Evolutionary conservation across 2,329 filamentous ascomycete genomes (phyloP).

Genomic region (Sodiomyces alkalinus): DNA sequence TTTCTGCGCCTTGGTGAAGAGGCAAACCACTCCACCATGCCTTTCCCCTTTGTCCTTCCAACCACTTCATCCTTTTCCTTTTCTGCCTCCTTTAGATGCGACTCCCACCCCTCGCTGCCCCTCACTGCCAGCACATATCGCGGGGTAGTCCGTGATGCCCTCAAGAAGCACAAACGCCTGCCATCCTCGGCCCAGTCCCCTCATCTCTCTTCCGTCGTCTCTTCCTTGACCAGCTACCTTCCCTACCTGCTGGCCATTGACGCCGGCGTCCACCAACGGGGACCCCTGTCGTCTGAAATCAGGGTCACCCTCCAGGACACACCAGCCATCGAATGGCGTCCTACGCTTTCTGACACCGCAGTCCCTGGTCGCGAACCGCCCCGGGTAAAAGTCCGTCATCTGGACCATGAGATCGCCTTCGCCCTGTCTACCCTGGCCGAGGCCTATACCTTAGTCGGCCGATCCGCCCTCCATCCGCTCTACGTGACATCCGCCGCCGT

Average conservation of each 20-base stretch:
- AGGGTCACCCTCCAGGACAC: constrained; percentile 46
- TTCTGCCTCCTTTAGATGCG: constrained; percentile 58
- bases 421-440: constrained; percentile 63
- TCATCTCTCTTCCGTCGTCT: constrained; percentile 55
- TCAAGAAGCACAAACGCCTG: constrained; percentile 87
- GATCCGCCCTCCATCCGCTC: constrained; percentile 56
- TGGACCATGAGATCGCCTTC: constrained; percentile 77
- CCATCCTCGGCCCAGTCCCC: constrained; percentile 52
- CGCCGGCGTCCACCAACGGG: constrained; percentile 39
- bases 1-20: neutral
- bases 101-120: constrained; percentile 79
- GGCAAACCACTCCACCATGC: constrained; percentile 41
- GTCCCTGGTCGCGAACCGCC: constrained; percentile 49
- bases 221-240: constrained; percentile 60
- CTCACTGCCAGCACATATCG: constrained; percentile 71
- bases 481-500: constrained; percentile 50
- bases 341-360: constrained; percentile 53
- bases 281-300: constrained; percentile 32
- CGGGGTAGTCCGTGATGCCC: constrained; percentile 62
- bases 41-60: constrained; percentile 74
- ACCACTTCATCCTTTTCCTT: constrained; percentile 83
- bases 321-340: constrained; percentile 68
- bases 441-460: constrained; percentile 56
- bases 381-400: constrained; percentile 53
- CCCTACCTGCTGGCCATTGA: constrained; percentile 73